Base-by-base conservation (phyloP, 2,329 filamentous ascomycete species). In the Magnaporthiopsis poae region DNA sequence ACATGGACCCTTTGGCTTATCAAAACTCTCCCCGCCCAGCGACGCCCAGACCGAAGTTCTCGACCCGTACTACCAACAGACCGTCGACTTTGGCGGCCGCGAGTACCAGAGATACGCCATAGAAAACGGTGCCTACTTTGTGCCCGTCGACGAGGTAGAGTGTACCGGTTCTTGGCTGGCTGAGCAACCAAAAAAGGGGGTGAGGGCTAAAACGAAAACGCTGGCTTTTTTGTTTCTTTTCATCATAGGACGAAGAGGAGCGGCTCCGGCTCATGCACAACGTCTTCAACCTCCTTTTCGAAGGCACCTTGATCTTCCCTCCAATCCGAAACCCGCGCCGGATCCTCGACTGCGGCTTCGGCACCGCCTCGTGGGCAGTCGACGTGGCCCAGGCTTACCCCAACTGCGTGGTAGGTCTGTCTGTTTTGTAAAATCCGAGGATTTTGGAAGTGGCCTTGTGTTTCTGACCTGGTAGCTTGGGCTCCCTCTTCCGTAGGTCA, bases 261-360 rank as follows among this genome's bases (percentile, higher is more conserved):
- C 84, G 88, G 65, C 81, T 90, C 67, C 83, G 86, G 66, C 77
- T 84, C 66, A 83, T 88, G 75, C 87, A 92, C 73, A 77, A 79
- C 61, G 81, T 90, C 27, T 82, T 91, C 69, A 82, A 79, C 68
- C 81, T 77, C 70, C 78, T 89, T 65, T 91, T 92, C 73, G 87
- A 91, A 69, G 78, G 83, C 67, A 82, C 86, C 70, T 79, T 90
- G 33, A 84, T 92, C 71, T 90, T 92, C 68, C 88, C 89, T n/a
- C 87, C 87, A 7, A 78, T 91, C 63, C 76, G 74, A 61, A 78
- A 80, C 35, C 83, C 84, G 31, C 78, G 79, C 70, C 83, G 82
- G 71, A 82, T 92, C 60, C 80, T 92, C 35, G 90, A 92, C 67
- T 91, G 88, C 71, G 90, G 90, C 0, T 90, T 86, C 75, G 90